Conservation (phyloP, 345 rosid genomes). For the Physaria fendleri region DNA sequence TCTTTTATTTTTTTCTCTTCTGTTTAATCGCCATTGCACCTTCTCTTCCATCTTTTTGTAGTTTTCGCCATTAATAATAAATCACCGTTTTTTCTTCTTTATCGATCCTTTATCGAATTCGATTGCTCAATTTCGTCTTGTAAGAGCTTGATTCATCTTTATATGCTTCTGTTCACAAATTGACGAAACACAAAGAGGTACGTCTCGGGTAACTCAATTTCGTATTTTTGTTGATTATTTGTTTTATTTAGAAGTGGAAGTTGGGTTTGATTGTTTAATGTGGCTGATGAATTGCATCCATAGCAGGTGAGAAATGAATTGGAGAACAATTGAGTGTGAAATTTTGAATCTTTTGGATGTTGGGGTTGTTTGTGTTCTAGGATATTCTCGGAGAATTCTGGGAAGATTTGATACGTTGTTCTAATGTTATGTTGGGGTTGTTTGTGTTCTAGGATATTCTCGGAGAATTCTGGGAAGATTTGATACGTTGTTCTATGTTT, state of each 20-base stretch:
- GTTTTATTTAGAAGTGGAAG: neutral
- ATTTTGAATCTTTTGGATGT: neutral
- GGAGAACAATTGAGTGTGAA: conserved; percentile 9
- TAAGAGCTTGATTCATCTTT: conserved; percentile 4
- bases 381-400: neutral
- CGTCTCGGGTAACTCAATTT: conserved; percentile 15
- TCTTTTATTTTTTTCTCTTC: neutral
- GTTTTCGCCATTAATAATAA: neutral
- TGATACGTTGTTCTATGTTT: neutral
- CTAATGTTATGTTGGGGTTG: too few relatives aligned
- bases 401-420: too few relatives aligned
- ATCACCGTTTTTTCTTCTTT: too few relatives aligned
- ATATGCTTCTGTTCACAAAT: neutral
- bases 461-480: neutral
- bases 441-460: conserved; percentile 7
- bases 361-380: neutral
- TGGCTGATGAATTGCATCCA: conserved; percentile 11
- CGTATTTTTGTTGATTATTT: neutral
- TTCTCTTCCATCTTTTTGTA: conserved; percentile 3
- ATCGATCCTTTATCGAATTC: conserved; percentile 3
- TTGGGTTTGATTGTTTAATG: conserved; percentile 2
- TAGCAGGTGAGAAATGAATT: conserved; percentile 35
- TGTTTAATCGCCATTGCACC: conserved; percentile 2
- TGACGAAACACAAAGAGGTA: conserved; percentile 30
- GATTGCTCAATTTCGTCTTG: neutral